Evolutionary conservation across 805 yeast species (phyloP).

Genomic region (Lachancea nothofagi): DNA sequence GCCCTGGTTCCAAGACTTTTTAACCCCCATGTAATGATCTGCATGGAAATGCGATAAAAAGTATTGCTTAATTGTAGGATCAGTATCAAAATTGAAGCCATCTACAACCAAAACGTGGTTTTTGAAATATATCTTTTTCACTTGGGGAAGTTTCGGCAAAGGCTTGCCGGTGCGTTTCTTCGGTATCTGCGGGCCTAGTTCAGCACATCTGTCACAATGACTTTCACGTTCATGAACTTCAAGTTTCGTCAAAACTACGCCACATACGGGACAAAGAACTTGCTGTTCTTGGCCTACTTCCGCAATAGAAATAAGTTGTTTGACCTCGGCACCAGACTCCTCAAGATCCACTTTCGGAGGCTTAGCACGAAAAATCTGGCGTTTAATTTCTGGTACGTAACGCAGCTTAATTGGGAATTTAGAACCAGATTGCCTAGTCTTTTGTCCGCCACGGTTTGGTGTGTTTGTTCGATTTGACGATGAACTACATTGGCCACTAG

Average conservation of each 20-base stretch:
- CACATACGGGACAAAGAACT: constrained; percentile 51
- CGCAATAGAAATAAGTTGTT: background rate
- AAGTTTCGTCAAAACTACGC: constrained; percentile 34
- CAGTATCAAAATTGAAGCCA: constrained; percentile 46
- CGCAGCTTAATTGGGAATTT: no score
- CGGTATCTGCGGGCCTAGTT: constrained; percentile 7
- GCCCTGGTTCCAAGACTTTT: constrained; percentile 71
- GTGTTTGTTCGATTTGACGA: no score
- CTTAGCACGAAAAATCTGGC: no score
- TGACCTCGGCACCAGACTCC: background rate
- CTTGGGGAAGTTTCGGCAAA: constrained; percentile 26
- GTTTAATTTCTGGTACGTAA: no score
- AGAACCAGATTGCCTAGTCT: no score
- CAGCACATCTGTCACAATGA: constrained; percentile 54
- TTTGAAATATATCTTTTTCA: constrained; percentile 14
- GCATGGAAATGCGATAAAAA: constrained; percentile 83
- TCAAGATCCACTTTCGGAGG: background rate
- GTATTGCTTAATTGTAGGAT: constrained; percentile 45
- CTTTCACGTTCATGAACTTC: constrained; percentile 40
- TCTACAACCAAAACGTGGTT: constrained; percentile 50
- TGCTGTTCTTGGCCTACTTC: constrained; percentile 8
- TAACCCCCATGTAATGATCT: constrained; percentile 88
- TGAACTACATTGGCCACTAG: no score
- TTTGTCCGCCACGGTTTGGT: no score
- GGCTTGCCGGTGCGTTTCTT: constrained; percentile 34